Evolutionary conservation across 1,284 basidiomycete species (phyloP), one percentile per base, ranked within the genome.

Genomic region (Boletus subluridellus): DNA sequence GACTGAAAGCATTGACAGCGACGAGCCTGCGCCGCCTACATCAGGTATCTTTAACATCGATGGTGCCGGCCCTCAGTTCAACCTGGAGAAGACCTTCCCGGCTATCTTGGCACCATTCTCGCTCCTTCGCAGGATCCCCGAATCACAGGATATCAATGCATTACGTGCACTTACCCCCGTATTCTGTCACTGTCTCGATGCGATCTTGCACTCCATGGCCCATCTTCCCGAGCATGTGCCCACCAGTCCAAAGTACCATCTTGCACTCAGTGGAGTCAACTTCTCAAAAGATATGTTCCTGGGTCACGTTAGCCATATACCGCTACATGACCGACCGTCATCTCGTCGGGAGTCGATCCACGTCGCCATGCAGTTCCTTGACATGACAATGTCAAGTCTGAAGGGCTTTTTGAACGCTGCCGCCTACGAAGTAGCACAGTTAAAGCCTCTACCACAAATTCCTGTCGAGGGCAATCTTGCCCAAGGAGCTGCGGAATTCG

Each of bases 71-170:
- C 57, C 59, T 35, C 59, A 41, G 3, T 74, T 75, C 49, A 60
- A 75, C 49, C 67, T 72, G 21, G 65, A 74, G 21, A 66, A 44
- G 41, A 58, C 71, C n/a, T 75, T 74, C 48, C 72, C 72, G 2
- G 66, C 71, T 2, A 72, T 75, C 57, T 46, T 72, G 52, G 50
- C 51, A 12, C 66, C 70, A 4, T 52, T 71, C 26, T 60, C 52
- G 2, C 61, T 73, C 52, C 68, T 72, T 34, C 63, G 49, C 47
- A 57, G 34, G 32, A 49, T 69, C 10, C 57, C 66, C 1, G 55
- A 66, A 34, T 60, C 70, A 5, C 64, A 60, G 10, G 72, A 72
- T 49, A 48, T 71, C 34, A 55, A 64, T 50, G 70, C 69, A 8
- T 51, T 72, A 35, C 72, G 66, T 30, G 69, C 71, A 15, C 60